Evolutionary conservation across 75 land plant genomes (phyloP).

Genomic region (Sequoiadendron giganteum): DNA sequence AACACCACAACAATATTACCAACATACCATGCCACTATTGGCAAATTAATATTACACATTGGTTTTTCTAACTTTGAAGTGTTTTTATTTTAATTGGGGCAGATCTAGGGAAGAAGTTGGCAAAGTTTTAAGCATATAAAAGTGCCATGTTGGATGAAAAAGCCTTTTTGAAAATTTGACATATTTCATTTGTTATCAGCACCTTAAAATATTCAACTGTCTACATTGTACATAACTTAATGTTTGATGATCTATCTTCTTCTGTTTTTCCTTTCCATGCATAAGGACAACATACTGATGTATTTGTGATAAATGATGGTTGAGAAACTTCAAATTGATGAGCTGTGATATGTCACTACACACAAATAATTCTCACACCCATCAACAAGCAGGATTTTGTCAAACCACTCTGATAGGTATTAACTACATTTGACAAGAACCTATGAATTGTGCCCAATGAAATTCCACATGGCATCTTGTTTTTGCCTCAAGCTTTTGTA

Average conservation of each 20-base stretch:
- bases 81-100: background rate
- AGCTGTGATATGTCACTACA: background rate
- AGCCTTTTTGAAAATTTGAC: background rate
- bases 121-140: background rate
- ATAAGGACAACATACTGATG: background rate
- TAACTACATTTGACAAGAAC: background rate
- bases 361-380: background rate
- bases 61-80: background rate
- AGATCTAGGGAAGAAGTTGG: background rate
- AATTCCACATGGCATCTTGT: background rate
- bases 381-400: background rate
- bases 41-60: background rate
- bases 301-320: background rate
- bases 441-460: background rate
- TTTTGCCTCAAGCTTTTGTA: background rate
- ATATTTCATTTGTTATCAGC: background rate
- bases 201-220: background rate
- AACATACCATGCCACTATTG: too few species aligned
- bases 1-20: too few species aligned
- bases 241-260: background rate
- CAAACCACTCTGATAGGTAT: background rate
- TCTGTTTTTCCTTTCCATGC: background rate
- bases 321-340: background rate
- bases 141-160: background rate
- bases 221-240: background rate